Evolutionary conservation across 768 basidiomycete species (phyloP).

Genomic region (Chalciporus piperatus): DNA sequence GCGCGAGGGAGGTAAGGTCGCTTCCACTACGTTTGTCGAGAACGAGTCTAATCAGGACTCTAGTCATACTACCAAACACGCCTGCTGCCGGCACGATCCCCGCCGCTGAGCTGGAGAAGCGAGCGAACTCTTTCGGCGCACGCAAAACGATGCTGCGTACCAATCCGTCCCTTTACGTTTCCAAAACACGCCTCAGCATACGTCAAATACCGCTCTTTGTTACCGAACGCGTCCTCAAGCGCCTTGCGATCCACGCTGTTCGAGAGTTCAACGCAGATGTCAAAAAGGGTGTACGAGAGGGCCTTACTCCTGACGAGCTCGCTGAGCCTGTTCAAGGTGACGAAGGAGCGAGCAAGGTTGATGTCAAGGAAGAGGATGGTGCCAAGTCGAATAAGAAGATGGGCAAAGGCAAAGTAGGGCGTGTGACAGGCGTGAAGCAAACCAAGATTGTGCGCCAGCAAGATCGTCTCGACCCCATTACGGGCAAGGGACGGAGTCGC

Average conservation of each 20-base stretch:
- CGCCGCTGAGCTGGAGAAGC: constrained; percentile 78
- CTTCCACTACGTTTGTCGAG: background rate
- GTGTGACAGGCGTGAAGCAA: constrained; percentile 68
- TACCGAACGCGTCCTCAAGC: constrained; percentile 86
- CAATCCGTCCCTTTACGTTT: constrained; percentile 93
- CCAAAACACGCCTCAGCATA: constrained; percentile 89
- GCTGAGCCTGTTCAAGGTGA: constrained; percentile 38
- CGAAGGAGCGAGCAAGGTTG: constrained; percentile 25
- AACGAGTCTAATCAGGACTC: background rate
- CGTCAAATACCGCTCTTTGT: constrained; percentile 91
- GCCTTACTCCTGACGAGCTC: constrained; percentile 71
- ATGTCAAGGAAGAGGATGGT: constrained; percentile 24
- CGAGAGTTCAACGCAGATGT: constrained; percentile 80
- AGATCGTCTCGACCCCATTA: constrained; percentile 86
- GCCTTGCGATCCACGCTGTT: constrained; percentile 78
- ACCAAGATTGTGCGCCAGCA: constrained; percentile 88
- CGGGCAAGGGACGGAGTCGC: constrained; percentile 83
- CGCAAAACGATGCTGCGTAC: constrained; percentile 80
- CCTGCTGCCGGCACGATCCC: constrained; percentile 73
- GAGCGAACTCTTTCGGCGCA: constrained; percentile 81
- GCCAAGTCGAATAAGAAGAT: constrained; percentile 27
- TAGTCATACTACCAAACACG: constrained; percentile 89
- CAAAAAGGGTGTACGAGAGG: constrained; percentile 53
- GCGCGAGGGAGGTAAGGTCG: constrained; percentile 83
- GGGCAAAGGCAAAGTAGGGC: constrained; percentile 22